Evolutionary conservation across 2,329 filamentous ascomycete genomes (phyloP).

Genomic region (Nemania serpens): DNA sequence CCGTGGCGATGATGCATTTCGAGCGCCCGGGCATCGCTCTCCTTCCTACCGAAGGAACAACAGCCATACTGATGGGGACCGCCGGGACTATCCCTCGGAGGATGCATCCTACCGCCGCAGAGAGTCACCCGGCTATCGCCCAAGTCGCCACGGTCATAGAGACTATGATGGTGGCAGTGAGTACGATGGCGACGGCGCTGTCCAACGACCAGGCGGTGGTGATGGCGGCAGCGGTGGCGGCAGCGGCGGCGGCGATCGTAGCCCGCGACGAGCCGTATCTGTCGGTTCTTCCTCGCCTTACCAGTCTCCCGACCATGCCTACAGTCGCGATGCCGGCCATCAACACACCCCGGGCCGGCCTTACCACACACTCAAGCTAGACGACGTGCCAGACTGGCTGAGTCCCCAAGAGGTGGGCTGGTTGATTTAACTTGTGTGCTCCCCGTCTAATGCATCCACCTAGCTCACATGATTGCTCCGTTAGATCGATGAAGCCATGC

Average conservation of each 20-base stretch:
- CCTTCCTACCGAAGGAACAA: constrained; percentile 30
- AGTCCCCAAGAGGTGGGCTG: constrained; percentile 36
- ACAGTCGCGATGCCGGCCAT: constrained; percentile 34
- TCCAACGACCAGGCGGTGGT: constrained; percentile 23
- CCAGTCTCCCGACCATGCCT: constrained; percentile 36
- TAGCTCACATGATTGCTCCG: constrained; percentile 6
- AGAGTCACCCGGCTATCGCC: constrained; percentile 28
- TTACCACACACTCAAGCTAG: constrained; percentile 42
- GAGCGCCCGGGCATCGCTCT: constrained; percentile 30
- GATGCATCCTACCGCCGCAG: constrained; percentile 29
- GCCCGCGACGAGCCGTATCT: constrained; percentile 34
- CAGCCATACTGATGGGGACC: constrained; percentile 28
- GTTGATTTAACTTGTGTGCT: background rate
- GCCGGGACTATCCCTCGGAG: constrained; percentile 24
- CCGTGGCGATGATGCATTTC: constrained; percentile 38
- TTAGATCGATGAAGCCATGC: constrained; percentile 41
- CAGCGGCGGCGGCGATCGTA: constrained; percentile 17
- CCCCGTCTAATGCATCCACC: background rate
- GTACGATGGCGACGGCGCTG: constrained; percentile 15
- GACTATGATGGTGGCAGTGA: constrained; percentile 25
- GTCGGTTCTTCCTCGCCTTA: constrained; percentile 36
- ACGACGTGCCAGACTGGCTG: constrained; percentile 41
- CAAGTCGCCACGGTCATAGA: constrained; percentile 27
- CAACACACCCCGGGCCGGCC: constrained; percentile 40
- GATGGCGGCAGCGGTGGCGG: no score